phyloP scores from a whole-genome alignment of 441 rosid species.

The Adansonia madagascariensis region DNA sequence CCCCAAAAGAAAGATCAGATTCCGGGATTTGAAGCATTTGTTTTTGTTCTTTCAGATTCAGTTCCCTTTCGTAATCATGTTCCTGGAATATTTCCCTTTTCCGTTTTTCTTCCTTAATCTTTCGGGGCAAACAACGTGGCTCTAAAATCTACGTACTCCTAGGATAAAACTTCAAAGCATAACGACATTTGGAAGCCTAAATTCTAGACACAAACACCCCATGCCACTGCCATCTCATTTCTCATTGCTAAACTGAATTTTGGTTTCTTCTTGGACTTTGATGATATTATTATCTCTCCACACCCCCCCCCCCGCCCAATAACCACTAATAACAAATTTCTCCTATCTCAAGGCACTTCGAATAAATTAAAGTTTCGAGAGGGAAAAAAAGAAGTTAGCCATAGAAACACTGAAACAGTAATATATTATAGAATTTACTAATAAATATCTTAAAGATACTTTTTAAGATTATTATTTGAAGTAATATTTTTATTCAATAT shows the following conservation, averaged over 20 bases:
- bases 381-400: too few species aligned
- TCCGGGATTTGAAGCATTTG: not conserved
- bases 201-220: constrained; percentile 21
- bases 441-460: too few species aligned
- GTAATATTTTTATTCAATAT: too few species aligned
- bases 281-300: not conserved
- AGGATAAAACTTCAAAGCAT: not conserved
- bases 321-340: not conserved
- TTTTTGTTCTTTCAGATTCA: not conserved
- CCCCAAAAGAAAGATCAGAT: not conserved
- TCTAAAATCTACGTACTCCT: not conserved
- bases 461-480: too few species aligned
- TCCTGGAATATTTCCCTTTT: not conserved
- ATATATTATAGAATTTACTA: too few species aligned
- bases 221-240: not conserved
- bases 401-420: too few species aligned
- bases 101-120: not conserved
- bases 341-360: too few species aligned
- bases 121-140: constrained; percentile 6
- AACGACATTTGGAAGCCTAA: constrained; percentile 27
- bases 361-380: too few species aligned
- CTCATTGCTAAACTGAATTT: not conserved
- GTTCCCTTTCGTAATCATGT: not conserved
- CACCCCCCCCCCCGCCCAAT: too few species aligned
- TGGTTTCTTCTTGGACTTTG: not conserved